These are phyloP conservation scores for Acrodontium crateriforme DNA, from an alignment of 2,329 filamentous ascomycete species.

Conservation along the genomic window DNA sequence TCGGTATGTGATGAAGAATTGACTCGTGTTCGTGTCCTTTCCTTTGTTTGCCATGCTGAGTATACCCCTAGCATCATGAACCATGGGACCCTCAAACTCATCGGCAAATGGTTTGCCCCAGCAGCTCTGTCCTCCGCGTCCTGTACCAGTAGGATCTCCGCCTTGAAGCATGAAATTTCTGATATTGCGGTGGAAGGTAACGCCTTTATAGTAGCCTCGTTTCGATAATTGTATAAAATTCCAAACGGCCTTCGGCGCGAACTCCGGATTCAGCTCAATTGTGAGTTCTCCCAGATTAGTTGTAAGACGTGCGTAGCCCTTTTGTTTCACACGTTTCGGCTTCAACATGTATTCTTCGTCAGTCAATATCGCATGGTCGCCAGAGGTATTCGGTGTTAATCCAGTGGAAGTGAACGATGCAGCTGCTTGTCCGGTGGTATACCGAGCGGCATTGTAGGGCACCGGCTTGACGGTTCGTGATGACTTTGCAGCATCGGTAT, in stretches of 20 bases:
- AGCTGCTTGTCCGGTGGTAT: slow-evolving; percentile 82
- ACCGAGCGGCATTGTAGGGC: slow-evolving; percentile 73
- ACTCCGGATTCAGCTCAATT: slow-evolving; percentile 80
- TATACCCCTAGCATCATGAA: slow-evolving; percentile 69
- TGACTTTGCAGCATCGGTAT: slow-evolving; percentile 13
- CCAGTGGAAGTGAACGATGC: slow-evolving; percentile 94
- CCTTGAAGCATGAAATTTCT: slow-evolving; percentile 96
- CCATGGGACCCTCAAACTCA: slow-evolving; percentile 78
- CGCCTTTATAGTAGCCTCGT: slow-evolving; percentile 75
- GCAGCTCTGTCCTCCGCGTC: slow-evolving; percentile 74
- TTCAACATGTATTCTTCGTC: slow-evolving; percentile 97
- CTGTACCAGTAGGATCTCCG: slow-evolving; percentile 84
- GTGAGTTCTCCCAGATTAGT: slow-evolving; percentile 78
- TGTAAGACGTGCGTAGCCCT: slow-evolving; percentile 80
- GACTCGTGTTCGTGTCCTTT: slow-evolving; percentile 90
- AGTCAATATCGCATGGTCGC: slow-evolving; percentile 69
- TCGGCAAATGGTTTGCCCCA: slow-evolving; percentile 94
- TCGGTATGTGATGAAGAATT: slow-evolving; percentile 90
- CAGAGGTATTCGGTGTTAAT: slow-evolving; percentile 79
- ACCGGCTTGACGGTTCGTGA: slow-evolving; percentile 23
- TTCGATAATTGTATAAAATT: slow-evolving; percentile 85
- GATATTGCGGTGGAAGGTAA: slow-evolving; percentile 86
- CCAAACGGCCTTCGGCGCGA: slow-evolving; percentile 86
- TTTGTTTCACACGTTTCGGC: slow-evolving; percentile 73
- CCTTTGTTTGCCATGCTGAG: slow-evolving; percentile 97